Percentiles rank a stretch among this genome's conserved stretches.
These are phyloP conservation scores for Neurospora intermedia DNA, from an alignment of 495 filamentous ascomycete genomes.

Conservation along the genomic window DNA sequence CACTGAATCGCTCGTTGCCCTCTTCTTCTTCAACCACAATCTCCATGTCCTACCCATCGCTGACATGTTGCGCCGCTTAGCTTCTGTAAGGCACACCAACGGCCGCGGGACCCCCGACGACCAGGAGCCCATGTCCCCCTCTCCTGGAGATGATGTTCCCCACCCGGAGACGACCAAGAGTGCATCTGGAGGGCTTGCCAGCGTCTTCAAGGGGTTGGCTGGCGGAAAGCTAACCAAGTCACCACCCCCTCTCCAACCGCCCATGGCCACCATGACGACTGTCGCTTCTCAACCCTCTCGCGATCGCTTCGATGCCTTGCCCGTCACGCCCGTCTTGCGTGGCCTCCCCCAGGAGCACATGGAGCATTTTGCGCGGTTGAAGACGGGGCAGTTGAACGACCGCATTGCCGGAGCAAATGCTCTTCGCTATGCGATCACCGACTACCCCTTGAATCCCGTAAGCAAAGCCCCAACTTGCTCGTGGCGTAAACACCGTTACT, in stretches of 20 bases:
- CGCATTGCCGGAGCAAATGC: constrained; percentile 46
- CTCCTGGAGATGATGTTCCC: constrained; percentile 41
- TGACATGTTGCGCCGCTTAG: constrained; percentile 38
- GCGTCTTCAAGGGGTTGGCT: constrained; percentile 46
- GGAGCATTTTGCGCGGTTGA: constrained; percentile 33
- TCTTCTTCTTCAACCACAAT: background rate
- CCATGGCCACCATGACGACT: constrained; percentile 15
- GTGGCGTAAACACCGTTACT: background rate
- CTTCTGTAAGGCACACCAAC: constrained; percentile 17
- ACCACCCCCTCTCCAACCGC: constrained; percentile 25
- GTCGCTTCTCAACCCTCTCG: constrained; percentile 11
- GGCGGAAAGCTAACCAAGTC: constrained; percentile 35
- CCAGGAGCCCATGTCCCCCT: constrained; percentile 43
- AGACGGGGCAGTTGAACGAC: constrained; percentile 36
- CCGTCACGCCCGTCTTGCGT: constrained; percentile 13
- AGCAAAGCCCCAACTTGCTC: background rate
- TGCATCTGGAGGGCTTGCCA: constrained; percentile 36
- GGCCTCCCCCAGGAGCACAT: constrained; percentile 31
- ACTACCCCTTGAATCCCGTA: constrained; percentile 48
- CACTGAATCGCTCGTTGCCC: background rate
- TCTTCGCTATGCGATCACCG: constrained; percentile 41
- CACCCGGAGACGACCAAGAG: constrained; percentile 34
- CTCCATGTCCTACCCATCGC: constrained; percentile 9
- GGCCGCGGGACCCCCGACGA: constrained; percentile 31
- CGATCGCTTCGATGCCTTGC: constrained; percentile 22